Percentiles rank a stretch among this genome's conserved stretches.
Conservation (phyloP, 2,329 filamentous ascomycete genomes). For the Curvularia eragrostidis region DNA sequence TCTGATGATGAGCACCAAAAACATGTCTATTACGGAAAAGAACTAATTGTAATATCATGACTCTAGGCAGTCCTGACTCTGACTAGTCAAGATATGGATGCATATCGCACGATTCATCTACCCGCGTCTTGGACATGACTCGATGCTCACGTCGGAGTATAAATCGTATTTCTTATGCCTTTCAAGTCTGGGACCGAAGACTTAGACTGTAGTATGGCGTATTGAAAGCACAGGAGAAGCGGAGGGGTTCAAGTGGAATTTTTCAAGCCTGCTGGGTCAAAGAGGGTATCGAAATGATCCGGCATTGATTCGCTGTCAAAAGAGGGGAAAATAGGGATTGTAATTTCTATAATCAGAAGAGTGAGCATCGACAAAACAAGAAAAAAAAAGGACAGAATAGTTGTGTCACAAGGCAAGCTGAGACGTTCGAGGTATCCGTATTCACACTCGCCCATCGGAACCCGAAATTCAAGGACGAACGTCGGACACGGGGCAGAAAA, state of each 20-base stretch:
- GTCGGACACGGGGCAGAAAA: not conserved
- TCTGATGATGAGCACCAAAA: too few relatives aligned
- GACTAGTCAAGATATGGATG: not conserved
- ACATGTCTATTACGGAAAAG: not conserved
- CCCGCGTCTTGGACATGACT: not conserved
- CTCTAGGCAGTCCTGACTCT: not conserved
- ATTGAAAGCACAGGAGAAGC: not conserved
- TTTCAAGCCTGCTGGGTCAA: not conserved
- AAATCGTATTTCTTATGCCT: not conserved
- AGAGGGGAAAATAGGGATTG: too few relatives aligned
- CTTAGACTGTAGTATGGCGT: not conserved
- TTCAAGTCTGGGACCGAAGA: not conserved
- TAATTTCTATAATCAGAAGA: too few relatives aligned
- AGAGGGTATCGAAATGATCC: not conserved
- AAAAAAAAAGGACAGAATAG: too few relatives aligned
- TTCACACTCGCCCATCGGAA: not conserved
- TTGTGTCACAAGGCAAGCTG: not conserved
- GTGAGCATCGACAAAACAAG: too few relatives aligned
- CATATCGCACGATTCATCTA: not conserved
- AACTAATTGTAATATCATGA: not conserved
- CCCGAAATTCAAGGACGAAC: not conserved
- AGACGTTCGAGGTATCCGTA: not conserved
- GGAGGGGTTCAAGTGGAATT: not conserved
- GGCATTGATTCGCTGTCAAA: not conserved
- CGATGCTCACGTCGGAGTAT: not conserved